These are phyloP conservation scores for Colletotrichum agaves DNA, from an alignment of 2,329 filamentous ascomycete genomes.

Conservation along the genomic window DNA sequence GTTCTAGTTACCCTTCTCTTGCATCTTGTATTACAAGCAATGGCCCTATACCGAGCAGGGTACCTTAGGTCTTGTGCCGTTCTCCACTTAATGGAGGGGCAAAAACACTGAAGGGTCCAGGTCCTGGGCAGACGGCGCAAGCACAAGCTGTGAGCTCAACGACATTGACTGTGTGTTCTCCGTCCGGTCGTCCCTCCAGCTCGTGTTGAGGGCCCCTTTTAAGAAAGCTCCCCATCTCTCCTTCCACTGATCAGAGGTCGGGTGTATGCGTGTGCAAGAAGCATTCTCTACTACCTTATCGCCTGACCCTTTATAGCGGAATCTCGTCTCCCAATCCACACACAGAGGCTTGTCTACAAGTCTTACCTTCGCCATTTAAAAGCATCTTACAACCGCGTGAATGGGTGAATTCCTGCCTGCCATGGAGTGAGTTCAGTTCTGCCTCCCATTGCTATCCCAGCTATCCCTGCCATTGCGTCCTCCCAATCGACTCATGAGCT, in stretches of 20 bases:
- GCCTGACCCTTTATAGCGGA: background rate
- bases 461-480: too few species aligned
- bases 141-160: too few species aligned
- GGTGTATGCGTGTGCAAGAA: too few species aligned
- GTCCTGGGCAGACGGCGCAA: slow-evolving; percentile 28
- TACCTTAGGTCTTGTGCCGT: slow-evolving; percentile 24
- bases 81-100: slow-evolving; percentile 35
- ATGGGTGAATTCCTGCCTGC: background rate
- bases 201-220: slow-evolving; percentile 25
- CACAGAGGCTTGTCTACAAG: background rate
- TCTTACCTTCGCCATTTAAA: background rate
- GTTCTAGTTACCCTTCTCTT: slow-evolving; percentile 11
- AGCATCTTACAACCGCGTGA: slow-evolving; percentile 1
- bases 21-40: slow-evolving; percentile 29
- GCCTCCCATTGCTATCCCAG: background rate
- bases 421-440: slow-evolving; percentile 29
- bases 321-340: background rate
- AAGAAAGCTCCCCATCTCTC: slow-evolving; percentile 20
- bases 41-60: slow-evolving; percentile 19
- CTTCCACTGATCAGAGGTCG: slow-evolving; percentile 2
- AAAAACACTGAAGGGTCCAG: slow-evolving; percentile 33
- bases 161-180: background rate
- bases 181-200: slow-evolving; percentile 16
- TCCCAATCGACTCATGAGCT: background rate
- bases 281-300: background rate